Conservation (phyloP, 73 alveolate genomes). For the Symbiodinium pilosum region DNA sequence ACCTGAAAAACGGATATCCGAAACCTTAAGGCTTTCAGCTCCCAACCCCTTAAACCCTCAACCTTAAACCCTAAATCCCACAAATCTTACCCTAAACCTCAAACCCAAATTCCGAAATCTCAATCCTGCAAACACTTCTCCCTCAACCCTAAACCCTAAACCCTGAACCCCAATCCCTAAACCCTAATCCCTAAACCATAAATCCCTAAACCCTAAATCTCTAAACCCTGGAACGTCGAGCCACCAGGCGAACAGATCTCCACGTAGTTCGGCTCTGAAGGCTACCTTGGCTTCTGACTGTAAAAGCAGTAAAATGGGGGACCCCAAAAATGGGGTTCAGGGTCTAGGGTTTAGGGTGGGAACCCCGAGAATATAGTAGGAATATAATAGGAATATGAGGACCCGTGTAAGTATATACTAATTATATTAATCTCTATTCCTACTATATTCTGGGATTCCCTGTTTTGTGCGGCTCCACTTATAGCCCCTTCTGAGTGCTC, state of each 20-base stretch:
- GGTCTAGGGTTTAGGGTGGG: neutral
- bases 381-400: too few species aligned
- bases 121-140: too few species aligned
- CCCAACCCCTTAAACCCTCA: neutral
- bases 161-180: too few species aligned
- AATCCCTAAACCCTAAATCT: neutral
- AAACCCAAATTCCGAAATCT: too few species aligned
- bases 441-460: neutral
- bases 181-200: neutral
- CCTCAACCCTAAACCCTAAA: too few species aligned
- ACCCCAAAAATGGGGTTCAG: neutral
- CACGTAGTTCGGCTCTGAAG: conserved; percentile 72
- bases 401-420: too few species aligned
- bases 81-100: neutral
- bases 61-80: neutral
- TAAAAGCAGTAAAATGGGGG: neutral
- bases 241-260: conserved; percentile 1
- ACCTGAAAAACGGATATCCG: neutral
- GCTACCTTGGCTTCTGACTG: conserved; percentile 42
- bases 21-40: neutral
- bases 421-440: too few species aligned
- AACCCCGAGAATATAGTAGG: too few species aligned
- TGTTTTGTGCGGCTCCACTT: neutral
- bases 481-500: neutral
- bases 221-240: neutral